Percentiles rank a stretch among this genome's conserved stretches.
Conservation (phyloP, 768 basidiomycete genomes). For the Rhizopogon vinicolor region DNA sequence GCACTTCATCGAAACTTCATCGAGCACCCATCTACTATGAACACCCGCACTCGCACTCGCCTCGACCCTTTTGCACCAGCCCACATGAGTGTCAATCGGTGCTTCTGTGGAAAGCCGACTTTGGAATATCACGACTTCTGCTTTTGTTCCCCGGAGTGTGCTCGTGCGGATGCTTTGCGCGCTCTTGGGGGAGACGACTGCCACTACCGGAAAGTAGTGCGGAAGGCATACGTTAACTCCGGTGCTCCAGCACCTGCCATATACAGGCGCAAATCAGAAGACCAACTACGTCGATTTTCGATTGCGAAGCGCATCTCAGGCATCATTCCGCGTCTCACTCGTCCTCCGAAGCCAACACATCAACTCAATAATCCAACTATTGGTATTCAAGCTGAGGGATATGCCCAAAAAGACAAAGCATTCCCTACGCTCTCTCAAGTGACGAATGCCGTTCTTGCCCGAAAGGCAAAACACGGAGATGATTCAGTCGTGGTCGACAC, state of each 20-base stretch:
- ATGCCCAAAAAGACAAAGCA: neutral
- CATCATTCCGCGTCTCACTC: neutral
- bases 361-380: neutral
- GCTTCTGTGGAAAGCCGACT: neutral
- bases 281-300: neutral
- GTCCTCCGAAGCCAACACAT: neutral
- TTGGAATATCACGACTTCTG: conserved; percentile 1
- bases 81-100: neutral
- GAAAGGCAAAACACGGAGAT: neutral
- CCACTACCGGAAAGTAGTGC: conserved; percentile 2
- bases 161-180: neutral
- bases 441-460: neutral
- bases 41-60: neutral
- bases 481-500: neutral
- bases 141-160: conserved; percentile 2
- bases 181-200: neutral
- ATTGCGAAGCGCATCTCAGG: neutral
- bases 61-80: neutral
- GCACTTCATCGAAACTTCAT: neutral
- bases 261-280: neutral
- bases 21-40: neutral
- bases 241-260: neutral
- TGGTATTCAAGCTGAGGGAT: neutral
- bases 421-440: neutral
- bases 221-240: neutral